phyloP scores from a whole-genome alignment of 331 rosid genomes.

The Malus hybrid region DNA sequence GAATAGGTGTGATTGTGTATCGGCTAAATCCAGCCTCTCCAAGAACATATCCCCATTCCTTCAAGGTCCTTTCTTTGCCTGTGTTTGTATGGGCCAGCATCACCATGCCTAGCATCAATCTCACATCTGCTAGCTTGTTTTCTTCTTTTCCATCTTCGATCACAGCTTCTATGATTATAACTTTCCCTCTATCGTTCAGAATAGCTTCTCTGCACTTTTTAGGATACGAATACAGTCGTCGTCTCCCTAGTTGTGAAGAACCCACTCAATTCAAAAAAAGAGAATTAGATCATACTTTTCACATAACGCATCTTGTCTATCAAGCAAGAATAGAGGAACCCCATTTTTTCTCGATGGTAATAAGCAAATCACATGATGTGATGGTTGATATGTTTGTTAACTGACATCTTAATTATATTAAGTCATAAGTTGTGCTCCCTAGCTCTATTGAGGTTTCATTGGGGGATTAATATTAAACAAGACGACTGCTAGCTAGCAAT shows the following conservation, averaged over 20 bases:
- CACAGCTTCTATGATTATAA: background rate
- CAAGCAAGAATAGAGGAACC: too few relatives aligned
- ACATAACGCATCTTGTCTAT: too few relatives aligned
- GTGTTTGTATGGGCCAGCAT: constrained; percentile 47
- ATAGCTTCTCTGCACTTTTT: constrained; percentile 64
- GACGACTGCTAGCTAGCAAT: too few relatives aligned
- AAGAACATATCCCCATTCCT: constrained; percentile 50
- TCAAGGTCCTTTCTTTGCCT: constrained; percentile 50
- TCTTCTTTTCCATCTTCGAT: background rate
- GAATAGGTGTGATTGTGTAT: constrained; percentile 21
- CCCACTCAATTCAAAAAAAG: background rate
- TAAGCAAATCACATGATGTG: too few relatives aligned
- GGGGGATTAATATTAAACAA: too few relatives aligned
- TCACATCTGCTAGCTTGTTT: constrained; percentile 15
- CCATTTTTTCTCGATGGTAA: too few relatives aligned
- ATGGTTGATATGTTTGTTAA: too few relatives aligned
- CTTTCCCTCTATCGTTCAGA: constrained; percentile 35
- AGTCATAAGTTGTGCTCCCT: too few relatives aligned
- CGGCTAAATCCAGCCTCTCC: constrained; percentile 43
- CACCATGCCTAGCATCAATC: constrained; percentile 43
- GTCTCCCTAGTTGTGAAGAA: background rate
- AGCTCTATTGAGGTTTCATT: too few relatives aligned
- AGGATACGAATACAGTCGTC: background rate
- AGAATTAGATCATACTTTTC: too few relatives aligned
- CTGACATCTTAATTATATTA: too few relatives aligned